Conservation (phyloP, 1,284 basidiomycete species). For the Marasmius sp. region DNA sequence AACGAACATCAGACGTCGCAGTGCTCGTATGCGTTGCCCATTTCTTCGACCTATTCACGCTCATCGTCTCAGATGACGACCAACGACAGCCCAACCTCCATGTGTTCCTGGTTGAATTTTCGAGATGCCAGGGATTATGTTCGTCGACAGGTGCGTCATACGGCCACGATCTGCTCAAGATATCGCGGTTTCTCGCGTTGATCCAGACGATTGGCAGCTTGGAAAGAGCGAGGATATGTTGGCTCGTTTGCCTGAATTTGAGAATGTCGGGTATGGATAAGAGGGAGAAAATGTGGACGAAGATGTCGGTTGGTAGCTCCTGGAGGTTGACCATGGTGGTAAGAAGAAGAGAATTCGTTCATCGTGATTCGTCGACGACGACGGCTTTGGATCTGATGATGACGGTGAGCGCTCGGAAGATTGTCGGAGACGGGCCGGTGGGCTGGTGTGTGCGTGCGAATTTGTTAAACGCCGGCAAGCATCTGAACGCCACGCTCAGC, state of each 20-base stretch:
- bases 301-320: constrained; percentile 40
- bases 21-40: constrained; percentile 35
- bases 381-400: no score
- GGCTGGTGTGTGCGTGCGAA: no score
- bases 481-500: no score
- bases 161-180: constrained; percentile 28
- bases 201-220: constrained; percentile 53
- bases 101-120: neutral
- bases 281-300: constrained; percentile 46
- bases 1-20: constrained; percentile 49
- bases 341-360: neutral
- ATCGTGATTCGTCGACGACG: no score
- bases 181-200: constrained; percentile 42
- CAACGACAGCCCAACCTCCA: constrained; percentile 2
- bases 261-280: constrained; percentile 49
- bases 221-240: constrained; percentile 41
- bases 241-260: constrained; percentile 47
- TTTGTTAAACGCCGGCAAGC: no score
- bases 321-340: neutral
- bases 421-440: no score
- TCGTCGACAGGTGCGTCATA: neutral
- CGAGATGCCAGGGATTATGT: neutral
- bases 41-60: constrained; percentile 2
- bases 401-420: no score
- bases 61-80: neutral